Evolutionary conservation across 2,329 filamentous ascomycete genomes (phyloP).

Genomic region (Colletotrichum noveboracense): DNA sequence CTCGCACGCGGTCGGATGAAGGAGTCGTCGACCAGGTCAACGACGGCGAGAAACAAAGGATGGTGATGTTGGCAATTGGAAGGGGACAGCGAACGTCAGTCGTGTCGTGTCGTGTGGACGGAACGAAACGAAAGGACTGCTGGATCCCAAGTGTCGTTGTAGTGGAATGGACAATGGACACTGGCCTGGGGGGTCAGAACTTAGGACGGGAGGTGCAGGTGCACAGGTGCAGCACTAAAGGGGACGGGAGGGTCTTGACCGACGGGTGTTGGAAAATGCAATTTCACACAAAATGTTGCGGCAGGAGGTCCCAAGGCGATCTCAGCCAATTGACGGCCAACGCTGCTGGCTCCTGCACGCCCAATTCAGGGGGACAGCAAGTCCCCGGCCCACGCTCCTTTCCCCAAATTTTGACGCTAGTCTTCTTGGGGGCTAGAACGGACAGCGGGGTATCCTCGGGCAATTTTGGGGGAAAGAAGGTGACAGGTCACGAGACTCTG

Average conservation of each 20-base stretch:
- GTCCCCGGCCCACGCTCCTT: constrained; percentile 21
- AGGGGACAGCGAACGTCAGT: constrained; percentile 14
- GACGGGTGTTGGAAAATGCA: constrained; percentile 34
- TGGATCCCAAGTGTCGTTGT: constrained; percentile 22
- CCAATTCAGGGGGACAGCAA: constrained; percentile 26
- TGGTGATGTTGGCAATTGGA: background rate
- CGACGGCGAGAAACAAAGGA: constrained; percentile 3
- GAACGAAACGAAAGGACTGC: constrained; percentile 19
- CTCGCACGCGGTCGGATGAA: background rate
- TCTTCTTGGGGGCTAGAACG: background rate
- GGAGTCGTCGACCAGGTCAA: constrained; percentile 11
- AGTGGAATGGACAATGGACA: constrained; percentile 8
- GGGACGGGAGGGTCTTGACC: constrained; percentile 25
- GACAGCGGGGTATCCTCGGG: constrained; percentile 15
- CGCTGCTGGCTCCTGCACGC: constrained; percentile 9
- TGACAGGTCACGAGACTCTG: constrained; percentile 20
- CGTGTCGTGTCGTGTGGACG: constrained; percentile 8
- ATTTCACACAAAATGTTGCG: constrained; percentile 44
- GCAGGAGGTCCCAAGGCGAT: constrained; percentile 24
- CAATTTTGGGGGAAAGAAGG: constrained; percentile 4
- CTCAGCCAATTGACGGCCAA: constrained; percentile 25
- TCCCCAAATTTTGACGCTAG: constrained; percentile 15
- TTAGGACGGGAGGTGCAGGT: constrained; percentile 20
- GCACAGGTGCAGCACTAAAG: constrained; percentile 11
- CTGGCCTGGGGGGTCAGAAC: background rate